Base-by-base conservation (phyloP, 140 eudicot genomes). In the Stevia rebaudiana region DNA sequence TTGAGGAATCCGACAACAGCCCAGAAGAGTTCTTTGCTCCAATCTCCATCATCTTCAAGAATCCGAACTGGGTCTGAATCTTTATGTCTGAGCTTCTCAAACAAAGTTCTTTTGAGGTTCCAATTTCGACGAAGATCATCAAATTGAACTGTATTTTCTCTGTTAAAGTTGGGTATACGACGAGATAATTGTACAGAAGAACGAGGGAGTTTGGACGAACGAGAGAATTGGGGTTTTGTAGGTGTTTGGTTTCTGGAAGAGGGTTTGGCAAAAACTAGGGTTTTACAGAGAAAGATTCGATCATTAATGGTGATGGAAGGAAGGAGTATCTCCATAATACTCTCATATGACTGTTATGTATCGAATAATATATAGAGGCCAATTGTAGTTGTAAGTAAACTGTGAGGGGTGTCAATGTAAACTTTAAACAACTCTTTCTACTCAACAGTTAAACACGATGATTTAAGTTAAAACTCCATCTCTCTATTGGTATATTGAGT, bases 1-100 rank as follows among this genome's bases (percentile, higher is more conserved):
- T 51, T 66, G 42, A 82, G 81, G 64, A 82, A 82, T 52, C 68
- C 79, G 30, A 78, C 64, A 62, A 57, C 84, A 67, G 69, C 75
- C 87, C 87, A 82, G 48, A 78, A 78, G 19, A 74, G 76, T 25
- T 71, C 76, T 43, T 72, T 72, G 74, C 55, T 74, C 87, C 87
- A 78, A 63, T 82, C 82, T n/a, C 82, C 87, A 75, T 78, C 84
- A 3, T 62, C 74, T 50, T 71, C 61, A 2, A 82, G 77, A 58
- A 78, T 64, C 72, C 30, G 71, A 67, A 75, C 62, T 19, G 84
- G 84, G 79, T 79, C 54, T 18, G 69, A 43, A 7, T 61, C 65
- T 55, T 49, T 61, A 42, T 37, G 58, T 17, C 56, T 67, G 30
- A 78, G 76, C 61, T 73, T 77, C 31, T 65, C 72, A 61, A 69